Percentiles rank a stretch among this genome's conserved stretches.
phyloP scores from a whole-genome alignment of 2,329 filamentous ascomycete genomes.

The Pseudohalonectria lignicola region DNA sequence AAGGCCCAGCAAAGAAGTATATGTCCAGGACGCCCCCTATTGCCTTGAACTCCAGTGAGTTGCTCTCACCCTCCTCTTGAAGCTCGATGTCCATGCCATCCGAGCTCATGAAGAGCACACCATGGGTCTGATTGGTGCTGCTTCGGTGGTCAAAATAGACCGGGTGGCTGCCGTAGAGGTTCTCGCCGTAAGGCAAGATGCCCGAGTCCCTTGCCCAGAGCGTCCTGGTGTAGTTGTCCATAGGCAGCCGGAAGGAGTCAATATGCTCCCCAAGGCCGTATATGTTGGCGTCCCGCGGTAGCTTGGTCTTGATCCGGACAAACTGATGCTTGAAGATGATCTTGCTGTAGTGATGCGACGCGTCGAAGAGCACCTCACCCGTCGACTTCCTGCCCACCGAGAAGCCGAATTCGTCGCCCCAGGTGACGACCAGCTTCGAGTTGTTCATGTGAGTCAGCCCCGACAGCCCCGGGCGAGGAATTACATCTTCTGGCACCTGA shows the following conservation, averaged over 20 bases:
- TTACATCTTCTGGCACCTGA: conserved; percentile 1
- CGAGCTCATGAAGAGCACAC: conserved; percentile 51
- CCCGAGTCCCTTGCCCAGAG: conserved; percentile 14
- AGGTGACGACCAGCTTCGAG: conserved; percentile 27
- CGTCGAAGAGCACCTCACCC: conserved; percentile 55
- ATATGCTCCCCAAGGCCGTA: conserved; percentile 74
- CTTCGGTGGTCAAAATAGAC: conserved; percentile 54
- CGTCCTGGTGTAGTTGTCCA: conserved; percentile 58
- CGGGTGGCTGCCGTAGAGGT: conserved; percentile 54
- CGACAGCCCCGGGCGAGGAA: not conserved
- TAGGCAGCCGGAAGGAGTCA: conserved; percentile 57
- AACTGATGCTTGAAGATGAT: conserved; percentile 72
- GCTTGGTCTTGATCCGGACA: conserved; percentile 56
- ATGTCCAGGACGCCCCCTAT: conserved; percentile 69
- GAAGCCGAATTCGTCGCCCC: conserved; percentile 73
- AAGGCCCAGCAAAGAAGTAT: conserved; percentile 68
- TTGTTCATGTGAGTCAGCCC: not conserved
- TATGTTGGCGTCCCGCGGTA: conserved; percentile 58
- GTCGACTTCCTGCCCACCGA: too few relatives aligned
- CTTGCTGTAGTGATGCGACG: conserved; percentile 49
- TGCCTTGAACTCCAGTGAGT: too few relatives aligned
- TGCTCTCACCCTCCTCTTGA: too few relatives aligned
- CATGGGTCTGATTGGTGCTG: conserved; percentile 36
- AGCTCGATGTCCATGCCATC: conserved; percentile 59
- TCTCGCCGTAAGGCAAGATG: conserved; percentile 21